Base-by-base conservation (phyloP, 352 stramenopile genomes). In the Globisporangium perplexum region DNA sequence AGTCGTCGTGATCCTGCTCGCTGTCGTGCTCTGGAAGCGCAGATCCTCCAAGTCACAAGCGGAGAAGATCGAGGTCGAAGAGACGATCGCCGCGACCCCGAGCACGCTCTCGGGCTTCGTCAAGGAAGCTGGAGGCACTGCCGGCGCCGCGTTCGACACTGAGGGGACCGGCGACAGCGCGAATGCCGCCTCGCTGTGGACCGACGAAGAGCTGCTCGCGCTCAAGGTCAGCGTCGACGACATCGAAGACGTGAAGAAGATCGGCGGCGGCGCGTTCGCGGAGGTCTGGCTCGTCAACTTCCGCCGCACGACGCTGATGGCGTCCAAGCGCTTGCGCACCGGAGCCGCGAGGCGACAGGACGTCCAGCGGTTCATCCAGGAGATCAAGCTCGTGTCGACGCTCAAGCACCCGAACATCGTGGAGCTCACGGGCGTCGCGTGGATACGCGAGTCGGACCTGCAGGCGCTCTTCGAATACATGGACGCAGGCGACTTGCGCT, bases 131-230 rank as follows among this genome's bases (percentile, higher is more conserved):
- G 31, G 31, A 36, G 31, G 28, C 28, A 8, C 28, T 31, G 28
- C 28, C n/a, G n/a, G n/a, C 8, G 28, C 31, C 31, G 11, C 31
- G 0, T 36, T 36, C 8, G 31, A 36, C 3, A 36, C 3, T 2
- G 31, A 36, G 11, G 12, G 7, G n/a, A 31, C 28, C 5, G 35
- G 12, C 8, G 36, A 20, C 15, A 26, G 15, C 8, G 31, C 43
- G 20, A 42, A 24, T 7, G 17, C 30, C n/a, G 8, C 47, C 1
- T 80, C 72, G 26, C 26, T 77, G 11, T 82, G 72, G 66, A 71
- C 71, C 17, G 72, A 79, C n/a, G 48, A 62, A 18, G 67, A 73
- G n/a, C 62, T 82, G 31, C 39, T 82, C 22, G 66, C 72, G 3
- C 20, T 82, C 17, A 64, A 79, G 41, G 45, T 82, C 2, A 68